Evolutionary conservation across 306 rosid genomes (phyloP).

Genomic region (Castanea mollissima): DNA sequence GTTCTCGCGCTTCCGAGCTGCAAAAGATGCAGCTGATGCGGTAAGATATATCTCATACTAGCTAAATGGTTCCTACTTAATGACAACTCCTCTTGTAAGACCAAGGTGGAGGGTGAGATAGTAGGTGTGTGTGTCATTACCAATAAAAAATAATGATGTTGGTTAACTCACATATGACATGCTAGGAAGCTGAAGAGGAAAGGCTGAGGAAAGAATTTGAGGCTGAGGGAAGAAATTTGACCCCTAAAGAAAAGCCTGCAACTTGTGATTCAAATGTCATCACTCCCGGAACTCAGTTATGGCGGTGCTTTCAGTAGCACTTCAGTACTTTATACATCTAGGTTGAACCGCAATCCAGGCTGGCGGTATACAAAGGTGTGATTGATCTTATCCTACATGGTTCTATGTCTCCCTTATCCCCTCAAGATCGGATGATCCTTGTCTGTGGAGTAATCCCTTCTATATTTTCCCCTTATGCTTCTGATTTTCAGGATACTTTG

Average conservation of each 20-base stretch:
- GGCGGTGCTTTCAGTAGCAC: slow-evolving; percentile 82
- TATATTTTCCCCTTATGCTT: slow-evolving; percentile 38
- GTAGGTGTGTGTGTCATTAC: too few relatives aligned
- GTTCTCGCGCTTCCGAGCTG: slow-evolving; percentile 94
- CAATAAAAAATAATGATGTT: too few relatives aligned
- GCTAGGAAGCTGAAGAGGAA: slow-evolving; percentile 95
- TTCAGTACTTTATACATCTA: slow-evolving; percentile 85
- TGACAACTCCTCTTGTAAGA: too few relatives aligned
- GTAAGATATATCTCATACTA: slow-evolving; percentile 44
- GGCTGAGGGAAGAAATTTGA: slow-evolving; percentile 49
- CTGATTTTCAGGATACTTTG: slow-evolving; percentile 56
- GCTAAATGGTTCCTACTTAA: slow-evolving; percentile 11
- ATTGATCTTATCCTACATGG: slow-evolving; percentile 27
- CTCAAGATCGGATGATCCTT: slow-evolving; percentile 38
- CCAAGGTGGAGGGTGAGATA: too few relatives aligned
- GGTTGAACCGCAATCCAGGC: slow-evolving; percentile 76
- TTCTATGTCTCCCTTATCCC: slow-evolving; percentile 26
- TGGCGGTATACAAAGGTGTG: slow-evolving; percentile 82
- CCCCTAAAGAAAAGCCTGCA: slow-evolving; percentile 65
- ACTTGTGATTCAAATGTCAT: slow-evolving; percentile 88
- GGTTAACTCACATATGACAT: slow-evolving; percentile 8
- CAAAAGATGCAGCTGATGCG: slow-evolving; percentile 96
- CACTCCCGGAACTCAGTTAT: slow-evolving; percentile 95
- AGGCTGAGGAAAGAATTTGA: slow-evolving; percentile 72
- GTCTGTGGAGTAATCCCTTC: slow-evolving; percentile 46